A percentile compares a stretch with the other conserved stretches of the same genome.
phyloP scores from a whole-genome alignment of 1,284 basidiomycete genomes.

The Trametes versicolor region DNA sequence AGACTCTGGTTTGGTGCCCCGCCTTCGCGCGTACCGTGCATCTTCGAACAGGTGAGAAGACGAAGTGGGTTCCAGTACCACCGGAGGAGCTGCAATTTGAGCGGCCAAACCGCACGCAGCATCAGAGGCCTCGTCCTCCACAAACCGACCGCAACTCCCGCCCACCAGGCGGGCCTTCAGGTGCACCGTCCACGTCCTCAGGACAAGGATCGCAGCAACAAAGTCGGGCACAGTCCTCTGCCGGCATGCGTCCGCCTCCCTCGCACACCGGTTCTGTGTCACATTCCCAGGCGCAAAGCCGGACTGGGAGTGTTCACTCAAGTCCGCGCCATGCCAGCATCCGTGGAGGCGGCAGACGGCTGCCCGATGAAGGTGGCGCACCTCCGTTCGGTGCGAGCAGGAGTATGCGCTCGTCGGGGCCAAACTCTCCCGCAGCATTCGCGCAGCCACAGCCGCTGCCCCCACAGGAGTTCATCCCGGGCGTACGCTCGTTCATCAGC shows the following conservation, averaged over 20 bases:
- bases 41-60: conserved; percentile 56
- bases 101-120: conserved; percentile 38
- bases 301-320: conserved; percentile 53
- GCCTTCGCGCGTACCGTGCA: conserved; percentile 23
- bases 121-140: conserved; percentile 35
- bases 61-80: conserved; percentile 69
- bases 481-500: conserved; percentile 25
- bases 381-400: conserved; percentile 27
- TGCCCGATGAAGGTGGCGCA: conserved; percentile 38
- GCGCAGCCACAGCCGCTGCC: conserved; percentile 36
- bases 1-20: conserved; percentile 19
- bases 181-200: conserved; percentile 34
- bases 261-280: conserved; percentile 46
- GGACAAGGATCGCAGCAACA: conserved; percentile 46
- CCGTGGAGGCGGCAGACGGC: conserved; percentile 42
- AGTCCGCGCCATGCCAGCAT: conserved; percentile 48
- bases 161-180: conserved; percentile 20
- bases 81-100: conserved; percentile 63
- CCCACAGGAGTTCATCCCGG: conserved; percentile 32
- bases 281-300: conserved; percentile 53
- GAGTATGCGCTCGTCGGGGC: conserved; percentile 40
- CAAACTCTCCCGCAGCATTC: conserved; percentile 39
- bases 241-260: conserved; percentile 32
- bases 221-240: conserved; percentile 45
- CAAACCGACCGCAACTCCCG: conserved; percentile 28